Base-by-base conservation (phyloP, 2,329 filamentous ascomycete species). In the Aspergillus oerlinghausenensis region DNA sequence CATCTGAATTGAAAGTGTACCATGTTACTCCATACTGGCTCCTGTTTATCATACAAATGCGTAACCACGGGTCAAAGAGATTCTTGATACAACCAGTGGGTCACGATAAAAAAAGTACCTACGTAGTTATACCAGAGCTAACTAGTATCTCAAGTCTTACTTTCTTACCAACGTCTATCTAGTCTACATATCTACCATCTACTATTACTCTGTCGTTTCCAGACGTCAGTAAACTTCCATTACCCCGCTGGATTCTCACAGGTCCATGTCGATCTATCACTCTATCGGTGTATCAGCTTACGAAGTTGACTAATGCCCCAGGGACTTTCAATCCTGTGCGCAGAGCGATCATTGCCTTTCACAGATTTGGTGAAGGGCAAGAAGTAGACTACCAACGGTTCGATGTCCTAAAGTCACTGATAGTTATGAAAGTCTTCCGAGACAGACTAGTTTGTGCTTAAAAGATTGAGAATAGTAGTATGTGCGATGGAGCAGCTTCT, bases 71-170 rank as follows among this genome's bases (percentile, higher is more conserved):
- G 58, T 54, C 56, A 48, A 45, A 5, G 23, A 43, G 38, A 40
- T 50, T 52, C 57, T 52, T 61, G 59, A 64, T 59, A 62, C 61
- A 56, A 55, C 54, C 35, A 32, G 61, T 63, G 62, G 62, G 57
- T 57, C 14, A 17, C 42, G 54, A 51, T 52, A 45, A 51, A 55
- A 60, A 58, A 61, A 57, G 53, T 7, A 26, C 25, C 25, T 26
- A 26, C 25, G 5, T 26, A 38, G 17, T 17, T 2, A 17, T 17
- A 29, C 28, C 28, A 11, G 10, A 29, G 28, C 3, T 29, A 29
- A 10, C 28, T 29, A 38, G 17, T 38, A 7, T 38, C 32, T 17
- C 14, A 38, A 38, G 32, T 38, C 14, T 38, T 14, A 17, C 14
- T 38, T 32, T 38, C 32, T 17, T 7, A 38, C 32, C 14, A 17